Percentiles rank a stretch among this genome's conserved stretches.
Evolutionary conservation across 345 rosid species (phyloP).

Genomic region (Gossypium arboreum): DNA sequence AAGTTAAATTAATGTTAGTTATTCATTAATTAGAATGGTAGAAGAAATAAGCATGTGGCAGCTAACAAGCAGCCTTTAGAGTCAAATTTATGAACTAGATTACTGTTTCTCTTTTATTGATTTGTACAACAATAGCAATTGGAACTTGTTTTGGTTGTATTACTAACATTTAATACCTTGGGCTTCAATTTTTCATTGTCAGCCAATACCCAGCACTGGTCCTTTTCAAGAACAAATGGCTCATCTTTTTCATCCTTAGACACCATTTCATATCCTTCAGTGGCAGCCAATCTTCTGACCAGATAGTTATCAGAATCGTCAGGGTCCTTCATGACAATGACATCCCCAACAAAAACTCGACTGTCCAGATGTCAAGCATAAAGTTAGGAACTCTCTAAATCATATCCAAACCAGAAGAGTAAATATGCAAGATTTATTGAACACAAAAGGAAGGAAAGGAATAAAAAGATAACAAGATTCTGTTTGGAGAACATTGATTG

Average conservation of each 20-base stretch:
- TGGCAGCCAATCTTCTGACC: slow-evolving; percentile 86
- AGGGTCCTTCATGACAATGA: slow-evolving; percentile 85
- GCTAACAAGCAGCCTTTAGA: background rate
- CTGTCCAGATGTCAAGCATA: slow-evolving; percentile 33
- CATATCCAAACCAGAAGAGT: background rate
- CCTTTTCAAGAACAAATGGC: slow-evolving; percentile 75
- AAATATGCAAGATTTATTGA: background rate
- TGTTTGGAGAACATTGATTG: background rate
- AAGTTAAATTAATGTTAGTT: background rate
- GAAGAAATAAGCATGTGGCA: background rate
- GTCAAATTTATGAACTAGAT: background rate
- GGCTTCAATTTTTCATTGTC: slow-evolving; percentile 72
- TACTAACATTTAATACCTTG: slow-evolving; percentile 47
- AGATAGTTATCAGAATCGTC: slow-evolving; percentile 43
- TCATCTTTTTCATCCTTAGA: slow-evolving; percentile 76
- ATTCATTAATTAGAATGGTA: background rate
- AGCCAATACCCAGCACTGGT: slow-evolving; percentile 89
- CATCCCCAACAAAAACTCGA: slow-evolving; percentile 80
- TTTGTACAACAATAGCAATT: background rate
- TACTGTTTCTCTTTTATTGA: background rate
- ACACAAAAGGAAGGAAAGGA: background rate
- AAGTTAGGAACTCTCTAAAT: slow-evolving; percentile 7
- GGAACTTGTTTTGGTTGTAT: background rate
- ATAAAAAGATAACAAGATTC: slow-evolving; percentile 2
- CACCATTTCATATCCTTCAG: slow-evolving; percentile 82